Evolutionary conservation across 2,329 filamentous ascomycete genomes (phyloP), one percentile per base, ranked within the genome.

Genomic region (Neoarthrinium moseri): DNA sequence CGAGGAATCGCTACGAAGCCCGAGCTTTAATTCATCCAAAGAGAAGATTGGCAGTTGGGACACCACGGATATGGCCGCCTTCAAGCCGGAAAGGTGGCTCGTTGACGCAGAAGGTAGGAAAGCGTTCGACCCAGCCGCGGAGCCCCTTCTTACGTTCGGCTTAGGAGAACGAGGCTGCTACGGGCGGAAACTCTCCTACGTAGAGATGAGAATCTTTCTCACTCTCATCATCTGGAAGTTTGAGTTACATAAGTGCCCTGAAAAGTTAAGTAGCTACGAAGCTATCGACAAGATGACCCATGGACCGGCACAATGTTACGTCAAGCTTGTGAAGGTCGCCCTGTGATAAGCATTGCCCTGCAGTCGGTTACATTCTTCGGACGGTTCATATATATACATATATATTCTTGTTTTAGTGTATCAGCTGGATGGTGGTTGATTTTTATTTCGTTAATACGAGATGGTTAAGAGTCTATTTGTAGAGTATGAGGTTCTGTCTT

Each of bases 211-310:
- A 27, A 54, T 56, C 29, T 46, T 54, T 22, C 48, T 56, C n/a
- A 26, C 43, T 7, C 20, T 55, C 23, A 54, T 51, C 13, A 15
- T 54, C 23, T 55, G 51, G 53, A 29, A 55, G 26, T 54, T 55
- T 27, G 35, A 46, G 38, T 32, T 53, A 17, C 30, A 53, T n/a
- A 30, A 34, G 3, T 47, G 45, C n/a, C 50, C 53, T 5, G 11
- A n/a, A 26, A 29, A 34, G 15, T 32, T 56, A 30, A 51, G 55
- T 21, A 51, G 59, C 1, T 62, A 61, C 35, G 53, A 60, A 2
- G 48, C 57, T 6, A 50, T 64, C 7, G 58, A 63, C n/a, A n/a
- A n/a, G n/a, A n/a, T n/a, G n/a, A n/a, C n/a, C n/a, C n/a, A n/a
- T n/a, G n/a, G n/a, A n/a, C n/a, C n/a, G n/a, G n/a, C n/a, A n/a